These are phyloP conservation scores for Thuja plicata DNA, from an alignment of 83 land plant genomes.

Conservation along the genomic window DNA sequence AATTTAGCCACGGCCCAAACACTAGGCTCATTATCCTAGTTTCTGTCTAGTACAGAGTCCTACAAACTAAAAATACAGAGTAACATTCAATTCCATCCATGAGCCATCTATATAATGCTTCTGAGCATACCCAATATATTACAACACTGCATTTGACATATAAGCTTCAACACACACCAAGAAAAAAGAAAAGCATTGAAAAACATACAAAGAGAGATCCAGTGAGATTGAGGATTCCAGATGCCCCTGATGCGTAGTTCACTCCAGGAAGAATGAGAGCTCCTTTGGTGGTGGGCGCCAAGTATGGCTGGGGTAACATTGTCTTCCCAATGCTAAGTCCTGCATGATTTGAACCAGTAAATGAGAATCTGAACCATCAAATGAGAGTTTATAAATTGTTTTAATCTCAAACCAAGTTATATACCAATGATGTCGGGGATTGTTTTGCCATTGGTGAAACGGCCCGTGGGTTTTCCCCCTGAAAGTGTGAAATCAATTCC, in stretches of 20 bases:
- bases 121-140: background rate
- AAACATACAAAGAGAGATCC: conserved; percentile 37
- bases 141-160: background rate
- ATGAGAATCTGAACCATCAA: background rate
- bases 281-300: conserved; percentile 42
- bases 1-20: too few species aligned
- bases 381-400: background rate
- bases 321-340: conserved; percentile 49
- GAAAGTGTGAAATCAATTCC: conserved; percentile 55
- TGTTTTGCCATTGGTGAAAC: conserved; percentile 66
- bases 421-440: conserved; percentile 47
- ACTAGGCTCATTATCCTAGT: too few species aligned
- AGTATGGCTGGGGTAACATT: conserved; percentile 46
- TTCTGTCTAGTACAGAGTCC: too few species aligned
- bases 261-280: conserved; percentile 46
- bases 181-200: background rate
- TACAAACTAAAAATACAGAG: background rate
- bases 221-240: conserved; percentile 61
- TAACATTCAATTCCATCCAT: conserved; percentile 24
- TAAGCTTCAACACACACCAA: background rate
- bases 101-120: background rate
- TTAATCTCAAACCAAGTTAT: background rate
- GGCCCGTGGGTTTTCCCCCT: conserved; percentile 46
- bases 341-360: background rate
- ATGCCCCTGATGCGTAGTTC: conserved; percentile 83